Evolutionary conservation across 2,329 filamentous ascomycete genomes (phyloP).

Genomic region (Neonectria magnoliae): DNA sequence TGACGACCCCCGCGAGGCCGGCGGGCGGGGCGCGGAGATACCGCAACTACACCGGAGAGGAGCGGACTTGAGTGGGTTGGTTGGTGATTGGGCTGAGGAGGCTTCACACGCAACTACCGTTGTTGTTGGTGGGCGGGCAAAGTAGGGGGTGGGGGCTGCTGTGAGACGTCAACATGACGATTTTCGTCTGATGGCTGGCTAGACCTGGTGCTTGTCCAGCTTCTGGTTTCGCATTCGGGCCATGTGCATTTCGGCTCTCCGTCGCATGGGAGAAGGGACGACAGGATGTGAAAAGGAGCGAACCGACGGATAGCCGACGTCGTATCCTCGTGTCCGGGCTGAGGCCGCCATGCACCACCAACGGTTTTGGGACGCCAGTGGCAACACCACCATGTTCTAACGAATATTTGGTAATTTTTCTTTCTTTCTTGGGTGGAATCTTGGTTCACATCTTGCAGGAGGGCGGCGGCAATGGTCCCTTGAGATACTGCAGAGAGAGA

Average conservation of each 20-base stretch:
- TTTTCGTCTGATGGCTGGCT: background rate
- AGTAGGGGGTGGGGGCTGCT: background rate
- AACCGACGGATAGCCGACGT: conserved; percentile 32
- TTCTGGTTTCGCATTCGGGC: conserved; percentile 11
- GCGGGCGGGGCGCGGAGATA: background rate
- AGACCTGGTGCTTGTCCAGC: background rate
- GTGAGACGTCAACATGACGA: conserved; percentile 22
- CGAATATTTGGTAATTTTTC: too few species aligned
- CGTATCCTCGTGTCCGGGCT: conserved; percentile 29
- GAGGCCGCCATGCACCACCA: conserved; percentile 24
- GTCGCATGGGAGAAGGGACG: background rate
- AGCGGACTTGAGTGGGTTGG: background rate
- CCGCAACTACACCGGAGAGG: background rate
- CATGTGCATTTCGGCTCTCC: conserved; percentile 7
- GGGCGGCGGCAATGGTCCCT: conserved; percentile 5
- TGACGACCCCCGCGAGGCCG: background rate
- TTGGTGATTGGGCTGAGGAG: background rate
- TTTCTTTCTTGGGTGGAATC: background rate
- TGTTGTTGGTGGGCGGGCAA: background rate
- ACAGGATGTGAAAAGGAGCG: background rate
- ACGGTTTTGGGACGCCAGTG: conserved; percentile 23
- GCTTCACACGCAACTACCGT: background rate
- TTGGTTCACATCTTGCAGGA: conserved; percentile 16
- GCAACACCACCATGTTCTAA: conserved; percentile 20
- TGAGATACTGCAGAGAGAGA: conserved; percentile 1